Percentiles rank a stretch among this genome's conserved stretches.
Evolutionary conservation across 441 rosid genomes (phyloP).

Genomic region (Croton setiger): DNA sequence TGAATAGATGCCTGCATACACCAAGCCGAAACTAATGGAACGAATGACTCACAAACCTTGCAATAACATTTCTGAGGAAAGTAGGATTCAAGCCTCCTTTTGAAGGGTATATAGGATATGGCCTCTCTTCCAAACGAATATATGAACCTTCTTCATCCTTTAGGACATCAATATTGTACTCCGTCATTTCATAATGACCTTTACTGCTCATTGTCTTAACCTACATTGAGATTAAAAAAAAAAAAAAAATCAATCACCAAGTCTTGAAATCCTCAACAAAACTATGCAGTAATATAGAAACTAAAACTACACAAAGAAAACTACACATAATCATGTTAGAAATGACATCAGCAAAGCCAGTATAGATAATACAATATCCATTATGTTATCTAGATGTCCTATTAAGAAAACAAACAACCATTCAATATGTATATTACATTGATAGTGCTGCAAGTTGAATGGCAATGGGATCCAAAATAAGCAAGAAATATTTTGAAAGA

Average conservation of each 20-base stretch:
- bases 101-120: constrained; percentile 55
- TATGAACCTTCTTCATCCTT: constrained; percentile 67
- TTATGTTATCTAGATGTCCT: background rate
- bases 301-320: constrained; percentile 11
- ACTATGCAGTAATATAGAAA: background rate
- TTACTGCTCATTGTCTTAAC: constrained; percentile 51
- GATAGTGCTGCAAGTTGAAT: background rate
- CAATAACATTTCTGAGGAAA: constrained; percentile 61
- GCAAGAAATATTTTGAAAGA: constrained; percentile 6
- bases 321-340: background rate
- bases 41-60: constrained; percentile 49
- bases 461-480: background rate
- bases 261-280: constrained; percentile 17
- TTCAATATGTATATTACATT: background rate
- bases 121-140: constrained; percentile 54
- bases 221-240: constrained; percentile 35
- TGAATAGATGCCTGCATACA: background rate
- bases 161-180: constrained; percentile 75
- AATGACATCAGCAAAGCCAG: background rate
- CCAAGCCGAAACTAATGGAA: constrained; percentile 8
- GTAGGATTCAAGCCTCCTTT: constrained; percentile 80
- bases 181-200: constrained; percentile 91
- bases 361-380: background rate
- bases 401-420: background rate
- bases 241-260: constrained; percentile 13